Conservation (phyloP, 768 basidiomycete genomes). For the Boletus tylopilopsis region DNA sequence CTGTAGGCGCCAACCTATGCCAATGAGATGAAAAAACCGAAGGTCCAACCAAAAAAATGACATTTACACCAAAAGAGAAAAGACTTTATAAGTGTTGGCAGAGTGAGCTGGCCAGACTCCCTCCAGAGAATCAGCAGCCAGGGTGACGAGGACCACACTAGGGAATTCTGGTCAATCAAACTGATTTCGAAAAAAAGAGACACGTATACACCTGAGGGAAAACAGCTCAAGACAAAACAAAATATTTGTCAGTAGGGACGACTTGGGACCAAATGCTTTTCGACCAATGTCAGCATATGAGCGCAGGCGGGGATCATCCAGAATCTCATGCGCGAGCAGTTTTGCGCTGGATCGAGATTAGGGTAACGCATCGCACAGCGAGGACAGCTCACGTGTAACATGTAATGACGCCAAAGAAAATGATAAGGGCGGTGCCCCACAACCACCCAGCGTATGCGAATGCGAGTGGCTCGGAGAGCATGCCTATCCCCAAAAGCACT, state of each 20-base stretch:
- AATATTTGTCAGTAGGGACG: slow-evolving; percentile 57
- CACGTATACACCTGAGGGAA: slow-evolving; percentile 58
- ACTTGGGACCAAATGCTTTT: slow-evolving; percentile 80
- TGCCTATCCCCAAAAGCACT: slow-evolving; percentile 82
- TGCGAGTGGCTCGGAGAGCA: slow-evolving; percentile 86
- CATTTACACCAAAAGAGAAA: slow-evolving; percentile 67
- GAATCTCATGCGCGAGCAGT: slow-evolving; percentile 73
- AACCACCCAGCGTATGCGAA: slow-evolving; percentile 93
- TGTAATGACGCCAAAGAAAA: slow-evolving; percentile 74
- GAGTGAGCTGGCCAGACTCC: slow-evolving; percentile 66
- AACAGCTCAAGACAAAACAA: slow-evolving; percentile 89
- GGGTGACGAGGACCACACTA: slow-evolving; percentile 83
- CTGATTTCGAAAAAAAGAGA: background rate
- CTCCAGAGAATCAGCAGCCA: slow-evolving; percentile 85
- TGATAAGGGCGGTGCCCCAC: slow-evolving; percentile 66
- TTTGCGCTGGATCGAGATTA: slow-evolving; percentile 62
- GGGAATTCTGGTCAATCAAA: background rate
- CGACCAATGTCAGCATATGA: slow-evolving; percentile 90
- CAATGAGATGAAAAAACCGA: slow-evolving; percentile 1
- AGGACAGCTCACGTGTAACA: slow-evolving; percentile 76
- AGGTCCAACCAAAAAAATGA: background rate
- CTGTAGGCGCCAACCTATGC: slow-evolving; percentile 72
- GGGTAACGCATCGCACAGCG: background rate
- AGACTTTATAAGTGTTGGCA: slow-evolving; percentile 67
- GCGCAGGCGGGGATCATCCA: slow-evolving; percentile 61